These are phyloP conservation scores for Biscutella laevigata DNA, from an alignment of 441 rosid genomes.

Conservation along the genomic window DNA sequence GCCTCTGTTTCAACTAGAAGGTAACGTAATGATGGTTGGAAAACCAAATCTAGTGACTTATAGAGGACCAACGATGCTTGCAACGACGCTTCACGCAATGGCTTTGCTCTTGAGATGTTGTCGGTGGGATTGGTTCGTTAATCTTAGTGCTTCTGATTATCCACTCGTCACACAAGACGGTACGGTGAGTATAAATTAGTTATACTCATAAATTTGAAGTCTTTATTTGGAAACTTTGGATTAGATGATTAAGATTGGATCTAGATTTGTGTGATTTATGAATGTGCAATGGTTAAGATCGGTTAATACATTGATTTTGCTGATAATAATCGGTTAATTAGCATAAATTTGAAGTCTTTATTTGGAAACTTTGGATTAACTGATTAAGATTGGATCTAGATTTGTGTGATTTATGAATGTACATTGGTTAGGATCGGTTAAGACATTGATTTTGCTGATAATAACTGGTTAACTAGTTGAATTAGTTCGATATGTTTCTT, in stretches of 20 bases:
- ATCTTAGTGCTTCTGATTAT: conserved; percentile 71
- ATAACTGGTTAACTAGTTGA: background rate
- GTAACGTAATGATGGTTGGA: conserved; percentile 55
- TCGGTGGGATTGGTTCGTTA: conserved; percentile 71
- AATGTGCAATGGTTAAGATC: background rate
- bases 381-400: too few relatives aligned
- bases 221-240: background rate
- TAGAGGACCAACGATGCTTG: conserved; percentile 67
- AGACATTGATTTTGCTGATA: background rate
- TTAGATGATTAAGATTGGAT: background rate
- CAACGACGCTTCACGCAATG: conserved; percentile 60
- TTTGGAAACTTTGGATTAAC: too few relatives aligned
- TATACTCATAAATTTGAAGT: background rate
- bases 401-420: conserved; percentile 3
- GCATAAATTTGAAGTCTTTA: too few relatives aligned
- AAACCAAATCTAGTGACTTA: conserved; percentile 58
- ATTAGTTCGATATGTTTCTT: background rate
- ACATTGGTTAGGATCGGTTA: background rate
- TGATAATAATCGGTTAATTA: too few relatives aligned
- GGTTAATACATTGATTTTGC: too few relatives aligned
- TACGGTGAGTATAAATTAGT: too few relatives aligned
- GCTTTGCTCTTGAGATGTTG: conserved; percentile 54
- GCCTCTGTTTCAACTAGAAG: conserved; percentile 33
- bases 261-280: conserved; percentile 13
- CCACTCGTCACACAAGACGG: conserved; percentile 72